A percentile compares a stretch with the other conserved stretches of the same genome.
Evolutionary conservation across 495 filamentous ascomycete species (phyloP).

Genomic region (Talaromyces adpressus): DNA sequence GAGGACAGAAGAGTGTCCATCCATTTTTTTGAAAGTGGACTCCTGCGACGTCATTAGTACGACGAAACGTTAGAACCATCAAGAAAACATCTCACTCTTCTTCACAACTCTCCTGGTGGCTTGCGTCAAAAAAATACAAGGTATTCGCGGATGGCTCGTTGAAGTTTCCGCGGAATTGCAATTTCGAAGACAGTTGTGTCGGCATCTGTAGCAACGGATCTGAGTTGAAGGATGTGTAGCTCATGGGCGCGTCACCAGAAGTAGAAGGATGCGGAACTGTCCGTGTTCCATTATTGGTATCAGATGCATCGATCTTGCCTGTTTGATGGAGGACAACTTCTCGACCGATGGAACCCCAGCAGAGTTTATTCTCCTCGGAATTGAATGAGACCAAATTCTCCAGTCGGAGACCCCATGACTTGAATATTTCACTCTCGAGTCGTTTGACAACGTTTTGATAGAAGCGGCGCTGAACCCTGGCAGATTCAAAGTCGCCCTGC

Average conservation of each 20-base stretch:
- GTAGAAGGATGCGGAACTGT: slow-evolving; percentile 8
- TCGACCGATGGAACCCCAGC: slow-evolving; percentile 21
- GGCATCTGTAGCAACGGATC: too few species aligned
- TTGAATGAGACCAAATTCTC: slow-evolving; percentile 23
- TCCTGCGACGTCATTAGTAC: slow-evolving; percentile 13
- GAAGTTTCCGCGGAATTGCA: too few species aligned
- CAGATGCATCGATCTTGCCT: slow-evolving; percentile 11
- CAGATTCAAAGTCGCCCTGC: slow-evolving; percentile 19
- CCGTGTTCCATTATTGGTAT: slow-evolving; percentile 9
- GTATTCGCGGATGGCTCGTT: too few species aligned
- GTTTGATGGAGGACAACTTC: slow-evolving; percentile 18
- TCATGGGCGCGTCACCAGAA: too few species aligned
- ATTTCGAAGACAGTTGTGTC: too few species aligned
- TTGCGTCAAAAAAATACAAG: slow-evolving; percentile 22
- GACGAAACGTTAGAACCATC: too few species aligned
- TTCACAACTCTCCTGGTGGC: slow-evolving; percentile 16
- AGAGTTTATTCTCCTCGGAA: slow-evolving; percentile 19
- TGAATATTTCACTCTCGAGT: slow-evolving; percentile 27
- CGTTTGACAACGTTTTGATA: slow-evolving; percentile 29
- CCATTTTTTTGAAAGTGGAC: slow-evolving; percentile 18
- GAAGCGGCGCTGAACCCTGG: slow-evolving; percentile 25
- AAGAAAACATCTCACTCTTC: too few species aligned
- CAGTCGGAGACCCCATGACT: slow-evolving; percentile 23
- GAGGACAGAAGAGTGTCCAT: slow-evolving; percentile 19
- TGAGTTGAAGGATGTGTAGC: too few species aligned